Conservation (phyloP, 148 eudicot species). For the Spergularia bocconei region DNA sequence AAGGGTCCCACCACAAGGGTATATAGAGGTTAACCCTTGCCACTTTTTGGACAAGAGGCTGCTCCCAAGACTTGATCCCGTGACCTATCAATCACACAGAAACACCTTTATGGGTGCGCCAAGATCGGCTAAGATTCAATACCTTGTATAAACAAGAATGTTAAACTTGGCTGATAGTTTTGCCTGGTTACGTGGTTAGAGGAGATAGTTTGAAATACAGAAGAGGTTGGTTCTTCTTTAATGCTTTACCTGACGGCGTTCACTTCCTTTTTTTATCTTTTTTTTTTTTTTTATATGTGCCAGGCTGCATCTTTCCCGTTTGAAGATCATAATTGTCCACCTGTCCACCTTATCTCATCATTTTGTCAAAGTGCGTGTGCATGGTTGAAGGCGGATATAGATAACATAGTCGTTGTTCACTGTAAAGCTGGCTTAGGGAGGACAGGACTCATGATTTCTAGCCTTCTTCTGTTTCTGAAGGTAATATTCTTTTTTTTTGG, state of each 20-base stretch:
- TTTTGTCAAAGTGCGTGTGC: constrained; percentile 89
- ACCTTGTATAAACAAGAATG: neutral
- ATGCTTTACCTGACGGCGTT: constrained; percentile 4
- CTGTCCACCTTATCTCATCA: constrained; percentile 64
- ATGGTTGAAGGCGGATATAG: constrained; percentile 88
- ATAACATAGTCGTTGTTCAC: constrained; percentile 89
- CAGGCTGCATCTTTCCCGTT: constrained; percentile 98
- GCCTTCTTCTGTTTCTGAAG: constrained; percentile 86
- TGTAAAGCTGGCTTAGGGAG: constrained; percentile 97
- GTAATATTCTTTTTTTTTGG: constrained; percentile 34
- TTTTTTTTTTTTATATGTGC: neutral
- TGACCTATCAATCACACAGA: too few species aligned
- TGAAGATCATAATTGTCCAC: constrained; percentile 97
- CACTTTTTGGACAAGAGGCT: too few species aligned
- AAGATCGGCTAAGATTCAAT: neutral
- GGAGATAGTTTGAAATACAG: neutral
- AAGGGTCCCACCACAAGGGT: too few species aligned
- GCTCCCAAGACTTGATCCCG: too few species aligned
- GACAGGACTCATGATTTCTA: constrained; percentile 90
- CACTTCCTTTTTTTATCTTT: constrained; percentile 11
- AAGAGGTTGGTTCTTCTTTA: neutral
- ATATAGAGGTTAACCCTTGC: too few species aligned
- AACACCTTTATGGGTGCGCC: too few species aligned
- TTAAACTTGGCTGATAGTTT: constrained; percentile 3
- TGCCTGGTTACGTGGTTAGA: neutral